These are phyloP conservation scores for Pisolithus marmoratus DNA, from an alignment of 768 basidiomycete species.

Conservation along the genomic window DNA sequence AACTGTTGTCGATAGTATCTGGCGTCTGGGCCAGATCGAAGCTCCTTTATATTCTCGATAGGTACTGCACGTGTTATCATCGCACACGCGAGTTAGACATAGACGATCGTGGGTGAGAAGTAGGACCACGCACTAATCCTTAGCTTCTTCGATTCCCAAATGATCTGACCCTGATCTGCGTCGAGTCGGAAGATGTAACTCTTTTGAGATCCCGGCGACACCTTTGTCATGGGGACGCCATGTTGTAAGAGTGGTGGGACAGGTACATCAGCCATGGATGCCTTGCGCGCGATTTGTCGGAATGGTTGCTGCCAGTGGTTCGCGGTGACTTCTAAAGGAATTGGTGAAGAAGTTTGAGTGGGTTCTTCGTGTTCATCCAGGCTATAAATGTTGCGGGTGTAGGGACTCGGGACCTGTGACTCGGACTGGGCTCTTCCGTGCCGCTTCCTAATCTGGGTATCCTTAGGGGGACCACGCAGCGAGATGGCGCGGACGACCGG, in stretches of 20 bases:
- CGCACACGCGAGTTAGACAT: neutral
- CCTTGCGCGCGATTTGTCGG: neutral
- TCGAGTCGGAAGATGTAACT: slow-evolving; percentile 66
- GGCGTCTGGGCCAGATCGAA: slow-evolving; percentile 69
- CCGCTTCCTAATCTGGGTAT: slow-evolving; percentile 21
- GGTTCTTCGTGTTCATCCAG: neutral
- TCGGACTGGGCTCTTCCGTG: slow-evolving; percentile 1
- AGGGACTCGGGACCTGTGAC: neutral
- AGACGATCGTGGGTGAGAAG: neutral
- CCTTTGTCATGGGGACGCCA: slow-evolving; percentile 77
- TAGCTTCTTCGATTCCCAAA: slow-evolving; percentile 69
- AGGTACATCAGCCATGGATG: slow-evolving; percentile 32
- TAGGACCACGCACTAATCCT: slow-evolving; percentile 48
- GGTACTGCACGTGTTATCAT: slow-evolving; percentile 47
- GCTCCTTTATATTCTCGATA: slow-evolving; percentile 82
- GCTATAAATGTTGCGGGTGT: neutral
- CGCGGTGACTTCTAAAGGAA: too few relatives aligned
- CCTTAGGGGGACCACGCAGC: slow-evolving; percentile 5
- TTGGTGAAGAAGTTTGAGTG: neutral
- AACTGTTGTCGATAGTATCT: slow-evolving; percentile 68
- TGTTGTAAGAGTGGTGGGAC: slow-evolving; percentile 55
- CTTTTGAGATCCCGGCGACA: slow-evolving; percentile 74
- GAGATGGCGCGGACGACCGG: slow-evolving; percentile 27
- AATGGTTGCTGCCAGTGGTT: neutral
- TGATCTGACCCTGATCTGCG: slow-evolving; percentile 73